Evolutionary conservation across 805 yeast species (phyloP).

Genomic region (Ogataea allantospora): DNA sequence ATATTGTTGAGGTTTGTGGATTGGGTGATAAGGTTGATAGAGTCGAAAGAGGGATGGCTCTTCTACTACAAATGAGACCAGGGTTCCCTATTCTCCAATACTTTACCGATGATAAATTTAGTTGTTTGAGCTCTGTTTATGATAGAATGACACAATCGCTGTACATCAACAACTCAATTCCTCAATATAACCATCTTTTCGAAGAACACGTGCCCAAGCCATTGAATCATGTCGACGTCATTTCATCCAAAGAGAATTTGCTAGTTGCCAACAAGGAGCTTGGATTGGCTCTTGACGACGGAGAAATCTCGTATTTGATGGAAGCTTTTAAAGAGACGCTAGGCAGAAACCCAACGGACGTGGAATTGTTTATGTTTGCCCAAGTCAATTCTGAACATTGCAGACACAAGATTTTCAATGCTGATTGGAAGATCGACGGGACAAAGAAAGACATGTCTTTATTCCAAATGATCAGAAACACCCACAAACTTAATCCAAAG

Average conservation of each 20-base stretch:
- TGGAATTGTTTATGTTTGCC: conserved; percentile 97
- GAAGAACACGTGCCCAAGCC: conserved; percentile 81
- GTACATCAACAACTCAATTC: conserved; percentile 54
- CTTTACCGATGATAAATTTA: conserved; percentile 46
- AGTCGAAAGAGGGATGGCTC: conserved; percentile 86
- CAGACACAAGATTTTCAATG: conserved; percentile 97
- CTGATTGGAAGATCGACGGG: conserved; percentile 96
- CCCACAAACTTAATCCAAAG: conserved; percentile 77
- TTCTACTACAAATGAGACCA: conserved; percentile 66
- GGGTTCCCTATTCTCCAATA: conserved; percentile 65
- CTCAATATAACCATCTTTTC: conserved; percentile 68
- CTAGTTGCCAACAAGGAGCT: conserved; percentile 74
- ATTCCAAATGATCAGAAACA: conserved; percentile 94
- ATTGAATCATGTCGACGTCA: conserved; percentile 67
- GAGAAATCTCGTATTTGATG: conserved; percentile 87
- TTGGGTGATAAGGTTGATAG: conserved; percentile 67
- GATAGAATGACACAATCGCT: conserved; percentile 93
- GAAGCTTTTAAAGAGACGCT: conserved; percentile 74
- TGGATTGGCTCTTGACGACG: conserved; percentile 92
- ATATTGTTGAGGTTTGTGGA: conserved; percentile 87
- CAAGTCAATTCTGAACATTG: conserved; percentile 99
- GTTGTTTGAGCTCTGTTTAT: conserved; percentile 66
- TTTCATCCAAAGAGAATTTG: conserved; percentile 55
- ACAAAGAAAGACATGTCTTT: conserved; percentile 67
- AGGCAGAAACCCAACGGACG: conserved; percentile 94